phyloP scores from a whole-genome alignment of 2,329 filamentous ascomycete species.

The Clarireedia paspali region DNA sequence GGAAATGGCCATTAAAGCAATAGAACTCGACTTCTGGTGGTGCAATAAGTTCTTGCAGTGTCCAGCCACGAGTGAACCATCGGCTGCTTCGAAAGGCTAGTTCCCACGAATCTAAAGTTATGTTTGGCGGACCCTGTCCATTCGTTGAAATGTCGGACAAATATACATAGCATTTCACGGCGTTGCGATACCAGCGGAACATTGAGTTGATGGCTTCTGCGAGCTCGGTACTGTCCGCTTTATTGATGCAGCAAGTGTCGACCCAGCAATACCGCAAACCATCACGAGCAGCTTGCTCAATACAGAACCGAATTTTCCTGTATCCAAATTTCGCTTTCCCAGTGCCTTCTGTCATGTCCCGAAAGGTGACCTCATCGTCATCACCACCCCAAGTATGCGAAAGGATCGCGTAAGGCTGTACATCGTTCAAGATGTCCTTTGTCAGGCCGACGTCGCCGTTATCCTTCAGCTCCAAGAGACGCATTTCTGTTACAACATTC shows the following conservation, averaged over 20 bases:
- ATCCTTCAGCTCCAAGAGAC: not conserved
- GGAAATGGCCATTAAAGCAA: not conserved
- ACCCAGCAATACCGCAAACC: not conserved
- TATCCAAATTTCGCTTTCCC: not conserved
- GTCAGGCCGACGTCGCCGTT: not conserved
- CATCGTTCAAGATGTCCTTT: not conserved
- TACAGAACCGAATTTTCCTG: not conserved
- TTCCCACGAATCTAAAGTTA: not conserved
- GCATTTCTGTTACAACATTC: not conserved
- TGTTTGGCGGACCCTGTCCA: not conserved
- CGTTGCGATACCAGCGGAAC: not conserved
- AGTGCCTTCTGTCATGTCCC: not conserved
- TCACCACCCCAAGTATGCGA: not conserved
- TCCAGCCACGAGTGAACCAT: constrained; percentile 1
- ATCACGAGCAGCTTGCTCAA: not conserved
- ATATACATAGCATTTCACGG: not conserved
- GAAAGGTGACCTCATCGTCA: not conserved
- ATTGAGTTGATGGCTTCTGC: not conserved
- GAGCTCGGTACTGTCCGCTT: not conserved
- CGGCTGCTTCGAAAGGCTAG: not conserved
- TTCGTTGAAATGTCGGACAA: not conserved
- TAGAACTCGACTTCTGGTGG: not conserved
- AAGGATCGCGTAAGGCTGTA: not conserved
- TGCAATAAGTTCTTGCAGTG: not conserved
- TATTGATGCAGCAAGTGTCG: constrained; percentile 3